Percentiles rank a stretch among this genome's conserved stretches.
These are phyloP conservation scores for Datura wrightii DNA, from an alignment of 257 asterid genomes.

Conservation along the genomic window DNA sequence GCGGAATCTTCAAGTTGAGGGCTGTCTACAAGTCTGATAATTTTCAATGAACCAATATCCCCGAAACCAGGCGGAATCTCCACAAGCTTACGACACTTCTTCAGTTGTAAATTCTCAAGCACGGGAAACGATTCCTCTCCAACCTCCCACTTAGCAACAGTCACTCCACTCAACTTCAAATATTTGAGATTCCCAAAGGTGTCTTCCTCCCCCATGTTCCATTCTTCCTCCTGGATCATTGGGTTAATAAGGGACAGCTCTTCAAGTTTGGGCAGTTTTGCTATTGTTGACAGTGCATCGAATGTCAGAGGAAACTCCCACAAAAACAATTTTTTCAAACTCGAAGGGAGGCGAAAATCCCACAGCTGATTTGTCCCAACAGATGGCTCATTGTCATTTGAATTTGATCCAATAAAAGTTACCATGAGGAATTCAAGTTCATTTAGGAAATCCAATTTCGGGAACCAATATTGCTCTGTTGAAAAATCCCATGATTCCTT, in stretches of 20 bases:
- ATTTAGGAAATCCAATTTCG: background rate
- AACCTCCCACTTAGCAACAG: background rate
- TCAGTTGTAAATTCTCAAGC: background rate
- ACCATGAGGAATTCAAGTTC: rapidly evolving
- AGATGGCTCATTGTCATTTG: background rate
- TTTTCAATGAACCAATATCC: background rate
- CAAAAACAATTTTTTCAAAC: background rate
- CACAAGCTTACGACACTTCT: background rate
- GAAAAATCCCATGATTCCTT: background rate
- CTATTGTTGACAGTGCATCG: conserved; percentile 19
- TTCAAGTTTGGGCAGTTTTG: background rate
- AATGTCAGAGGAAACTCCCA: background rate
- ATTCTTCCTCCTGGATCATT: background rate
- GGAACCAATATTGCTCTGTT: background rate
- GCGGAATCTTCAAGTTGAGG: background rate
- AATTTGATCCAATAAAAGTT: background rate
- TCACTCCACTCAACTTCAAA: background rate
- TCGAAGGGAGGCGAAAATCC: background rate
- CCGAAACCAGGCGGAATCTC: background rate
- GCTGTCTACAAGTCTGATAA: background rate
- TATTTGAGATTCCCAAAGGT: background rate
- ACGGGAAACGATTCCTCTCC: background rate
- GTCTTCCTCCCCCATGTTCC: conserved; percentile 1
- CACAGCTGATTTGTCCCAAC: background rate
- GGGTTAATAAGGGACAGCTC: rapidly evolving